Conservation (phyloP, 345 rosid species). For the Punica granatum region DNA sequence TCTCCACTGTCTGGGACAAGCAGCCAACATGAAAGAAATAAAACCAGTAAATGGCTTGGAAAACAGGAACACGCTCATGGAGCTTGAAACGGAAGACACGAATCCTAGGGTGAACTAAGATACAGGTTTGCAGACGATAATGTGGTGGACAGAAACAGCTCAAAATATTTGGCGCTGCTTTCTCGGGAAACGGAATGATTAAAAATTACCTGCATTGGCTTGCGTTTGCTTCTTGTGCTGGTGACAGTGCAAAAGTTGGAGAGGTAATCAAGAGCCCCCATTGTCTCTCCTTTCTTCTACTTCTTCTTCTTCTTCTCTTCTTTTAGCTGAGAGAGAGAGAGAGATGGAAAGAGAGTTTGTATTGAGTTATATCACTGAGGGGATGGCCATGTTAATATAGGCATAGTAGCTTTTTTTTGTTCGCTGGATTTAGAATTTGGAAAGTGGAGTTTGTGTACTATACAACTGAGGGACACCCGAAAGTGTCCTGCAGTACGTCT, state of each 20-base stretch:
- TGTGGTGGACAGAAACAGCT: too few relatives aligned
- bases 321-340: background rate
- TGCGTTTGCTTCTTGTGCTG: conserved; percentile 66
- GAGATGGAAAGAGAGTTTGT: background rate
- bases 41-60: background rate
- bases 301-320: background rate
- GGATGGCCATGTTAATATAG: conserved; percentile 4
- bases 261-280: conserved; percentile 89
- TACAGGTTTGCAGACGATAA: too few relatives aligned
- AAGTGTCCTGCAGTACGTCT: background rate
- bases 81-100: background rate
- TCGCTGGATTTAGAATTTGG: background rate
- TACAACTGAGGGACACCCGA: too few relatives aligned
- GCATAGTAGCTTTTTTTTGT: background rate
- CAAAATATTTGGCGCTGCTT: background rate
- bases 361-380: background rate
- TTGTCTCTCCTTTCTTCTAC: conserved; percentile 12
- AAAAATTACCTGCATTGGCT: conserved; percentile 67
- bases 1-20: conserved; percentile 73
- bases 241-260: conserved; percentile 73
- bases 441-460: background rate
- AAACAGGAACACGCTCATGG: background rate
- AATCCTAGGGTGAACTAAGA: background rate
- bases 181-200: background rate
- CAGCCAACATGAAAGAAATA: background rate